Evolutionary conservation across 2,329 filamentous ascomycete genomes (phyloP), one percentile per base, ranked within the genome.

Genomic region (Periglandula ipomoeae): DNA sequence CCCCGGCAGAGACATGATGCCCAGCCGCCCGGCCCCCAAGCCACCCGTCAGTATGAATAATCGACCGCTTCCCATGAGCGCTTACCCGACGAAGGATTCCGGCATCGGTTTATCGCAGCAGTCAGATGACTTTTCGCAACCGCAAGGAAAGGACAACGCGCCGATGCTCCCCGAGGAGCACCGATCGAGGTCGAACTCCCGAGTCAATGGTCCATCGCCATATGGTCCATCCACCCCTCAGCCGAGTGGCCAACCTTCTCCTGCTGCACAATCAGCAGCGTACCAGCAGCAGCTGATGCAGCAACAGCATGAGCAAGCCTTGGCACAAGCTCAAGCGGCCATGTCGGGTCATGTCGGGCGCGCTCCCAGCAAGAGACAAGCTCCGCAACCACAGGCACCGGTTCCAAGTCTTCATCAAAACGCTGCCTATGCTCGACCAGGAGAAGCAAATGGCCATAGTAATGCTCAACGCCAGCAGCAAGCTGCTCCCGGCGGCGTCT

Each of bases 251-350:
- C 54, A 57, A 20, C 61, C 69, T 9, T 13, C 48, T 32, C 15
- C 27, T 9, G 26, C 37, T 20, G 60, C 64, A 19, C 73, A 75
- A 53, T 65, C 70, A 19, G 69, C 66, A 10, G 62, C 70, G 5
- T 82, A 82, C 56, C 79, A 83, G 56, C 79, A 83, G 57, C 78
- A 83, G 58, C 61, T 82, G 44, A 67, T 80, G 63, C 84, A 93
- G 59, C 88, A 93, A 59, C 88, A 95, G 62, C 89, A 95, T 62
- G 86, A 94, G 60, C 85, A 90, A 60, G 86, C 87, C 34, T 81
- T 91, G 76, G 80, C 81, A 7, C 81, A 86, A 55, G 85, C 87
- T 3, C 87, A 94, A 61, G 85, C 89, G 56, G 81, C 85, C 53
- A 84, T 89, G 72, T 74, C 76, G 26, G 78, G 81, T 27, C 82